Evolutionary conservation across 2,329 filamentous ascomycete genomes (phyloP).

Genomic region (Fusarium praegraminearum): DNA sequence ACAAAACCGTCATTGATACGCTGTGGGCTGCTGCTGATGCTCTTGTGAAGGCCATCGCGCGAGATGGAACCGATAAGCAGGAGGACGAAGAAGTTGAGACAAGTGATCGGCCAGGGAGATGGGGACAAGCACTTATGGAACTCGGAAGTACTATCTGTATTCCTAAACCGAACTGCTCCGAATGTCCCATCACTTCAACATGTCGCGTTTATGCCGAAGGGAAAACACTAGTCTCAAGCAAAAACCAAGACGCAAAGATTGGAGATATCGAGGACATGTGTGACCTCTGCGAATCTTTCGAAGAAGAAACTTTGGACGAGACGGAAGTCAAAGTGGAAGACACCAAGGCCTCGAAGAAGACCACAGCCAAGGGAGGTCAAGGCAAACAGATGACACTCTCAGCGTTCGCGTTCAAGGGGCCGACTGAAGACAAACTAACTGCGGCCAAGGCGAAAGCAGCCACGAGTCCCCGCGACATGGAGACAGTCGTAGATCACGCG

Average conservation of each 20-base stretch:
- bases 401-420: conserved; percentile 52
- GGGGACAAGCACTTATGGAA: conserved; percentile 76
- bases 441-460: conserved; percentile 24
- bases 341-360: conserved; percentile 30
- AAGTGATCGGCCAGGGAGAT: conserved; percentile 67
- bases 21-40: conserved; percentile 70
- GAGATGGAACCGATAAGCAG: conserved; percentile 48
- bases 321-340: conserved; percentile 9
- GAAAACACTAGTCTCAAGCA: conserved; percentile 44
- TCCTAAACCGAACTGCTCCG: conserved; percentile 67
- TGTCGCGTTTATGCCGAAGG: conserved; percentile 66
- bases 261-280: conserved; percentile 65
- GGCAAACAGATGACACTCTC: conserved; percentile 50
- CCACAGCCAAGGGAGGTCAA: conserved; percentile 15
- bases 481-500: conserved; percentile 59
- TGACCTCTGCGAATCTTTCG: conserved; percentile 61
- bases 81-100: conserved; percentile 44
- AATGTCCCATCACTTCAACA: conserved; percentile 63
- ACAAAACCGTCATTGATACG: conserved; percentile 64
- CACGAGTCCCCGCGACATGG: conserved; percentile 44
- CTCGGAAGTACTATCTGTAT: conserved; percentile 72
- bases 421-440: conserved; percentile 20
- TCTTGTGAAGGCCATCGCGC: conserved; percentile 64
- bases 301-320: conserved; percentile 51
- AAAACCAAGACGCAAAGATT: conserved; percentile 30